These are phyloP conservation scores for Fusarium ambrosium DNA, from an alignment of 2,329 filamentous ascomycete species.

Conservation along the genomic window DNA sequence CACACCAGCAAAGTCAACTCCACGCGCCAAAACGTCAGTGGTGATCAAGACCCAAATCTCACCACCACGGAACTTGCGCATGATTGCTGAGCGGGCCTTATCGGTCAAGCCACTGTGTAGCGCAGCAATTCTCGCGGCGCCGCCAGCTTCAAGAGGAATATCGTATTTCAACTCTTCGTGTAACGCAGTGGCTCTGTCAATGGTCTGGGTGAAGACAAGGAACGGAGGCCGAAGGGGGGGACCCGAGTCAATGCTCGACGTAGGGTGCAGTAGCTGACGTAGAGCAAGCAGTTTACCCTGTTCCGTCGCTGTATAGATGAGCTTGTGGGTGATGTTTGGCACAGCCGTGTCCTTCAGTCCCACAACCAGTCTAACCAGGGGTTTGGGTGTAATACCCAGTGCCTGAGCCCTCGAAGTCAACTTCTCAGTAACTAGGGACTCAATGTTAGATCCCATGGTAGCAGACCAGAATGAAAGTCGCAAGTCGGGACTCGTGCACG, in stretches of 20 bases:
- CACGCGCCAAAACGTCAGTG: slow-evolving; percentile 91
- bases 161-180: slow-evolving; percentile 94
- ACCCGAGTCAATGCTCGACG: slow-evolving; percentile 66
- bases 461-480: slow-evolving; percentile 92
- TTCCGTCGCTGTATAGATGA: slow-evolving; percentile 93
- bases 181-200: slow-evolving; percentile 88
- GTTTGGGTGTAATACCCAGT: slow-evolving; percentile 57
- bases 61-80: slow-evolving; percentile 90
- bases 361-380: slow-evolving; percentile 88
- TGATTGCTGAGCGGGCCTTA: slow-evolving; percentile 80
- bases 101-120: slow-evolving; percentile 90
- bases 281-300: slow-evolving; percentile 93
- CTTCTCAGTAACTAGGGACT: slow-evolving; percentile 79
- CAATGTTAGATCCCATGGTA: slow-evolving; percentile 95
- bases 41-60: slow-evolving; percentile 98
- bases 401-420: slow-evolving; percentile 67
- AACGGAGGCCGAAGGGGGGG: slow-evolving; percentile 85
- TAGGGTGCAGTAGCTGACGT: slow-evolving; percentile 88
- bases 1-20: slow-evolving; percentile 93
- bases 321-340: slow-evolving; percentile 89
- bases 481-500: slow-evolving; percentile 78
- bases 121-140: slow-evolving; percentile 86
- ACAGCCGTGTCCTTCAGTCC: slow-evolving; percentile 96
- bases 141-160: slow-evolving; percentile 89
- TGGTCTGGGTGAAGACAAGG: slow-evolving; percentile 96